These are phyloP conservation scores for Lactuca sativa DNA, from an alignment of 129 eudicot species.

Conservation along the genomic window DNA sequence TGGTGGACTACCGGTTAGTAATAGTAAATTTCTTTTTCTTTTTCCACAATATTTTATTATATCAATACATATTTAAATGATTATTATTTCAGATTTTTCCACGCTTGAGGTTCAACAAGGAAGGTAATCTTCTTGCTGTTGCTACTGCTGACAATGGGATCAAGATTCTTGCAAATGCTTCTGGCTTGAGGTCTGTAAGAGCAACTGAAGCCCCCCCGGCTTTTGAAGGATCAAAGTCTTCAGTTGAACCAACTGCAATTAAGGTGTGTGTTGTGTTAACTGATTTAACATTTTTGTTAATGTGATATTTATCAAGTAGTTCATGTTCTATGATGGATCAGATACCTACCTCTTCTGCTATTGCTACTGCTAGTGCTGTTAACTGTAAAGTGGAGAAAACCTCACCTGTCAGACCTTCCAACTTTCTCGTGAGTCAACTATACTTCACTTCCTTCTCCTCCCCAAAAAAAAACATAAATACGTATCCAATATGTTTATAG, in stretches of 20 bases:
- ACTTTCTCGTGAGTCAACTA: conserved; percentile 50
- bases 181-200: conserved; percentile 72
- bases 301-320: not conserved
- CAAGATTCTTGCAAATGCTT: conserved; percentile 75
- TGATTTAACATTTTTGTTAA: conserved; percentile 1
- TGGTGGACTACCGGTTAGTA: conserved; percentile 87
- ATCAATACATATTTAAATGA: not conserved
- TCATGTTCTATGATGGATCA: conserved; percentile 27
- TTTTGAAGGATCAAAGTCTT: conserved; percentile 70
- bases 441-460: not conserved
- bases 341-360: conserved; percentile 57
- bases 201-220: conserved; percentile 60
- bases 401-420: conserved; percentile 77
- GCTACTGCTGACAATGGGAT: conserved; percentile 75
- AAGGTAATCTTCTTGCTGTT: conserved; percentile 91
- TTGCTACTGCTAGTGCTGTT: conserved; percentile 51
- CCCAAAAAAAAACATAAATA: not conserved
- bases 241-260: conserved; percentile 61
- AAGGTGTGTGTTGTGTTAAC: conserved; percentile 46
- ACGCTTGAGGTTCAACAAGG: conserved; percentile 86
- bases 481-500: not conserved
- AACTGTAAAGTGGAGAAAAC: conserved; percentile 72
- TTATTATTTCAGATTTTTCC: conserved; percentile 61
- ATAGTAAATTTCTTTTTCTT: conserved; percentile 13
- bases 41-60: not conserved